Base-by-base conservation (phyloP, 495 filamentous ascomycete species). In the Aspergillus affinis region DNA sequence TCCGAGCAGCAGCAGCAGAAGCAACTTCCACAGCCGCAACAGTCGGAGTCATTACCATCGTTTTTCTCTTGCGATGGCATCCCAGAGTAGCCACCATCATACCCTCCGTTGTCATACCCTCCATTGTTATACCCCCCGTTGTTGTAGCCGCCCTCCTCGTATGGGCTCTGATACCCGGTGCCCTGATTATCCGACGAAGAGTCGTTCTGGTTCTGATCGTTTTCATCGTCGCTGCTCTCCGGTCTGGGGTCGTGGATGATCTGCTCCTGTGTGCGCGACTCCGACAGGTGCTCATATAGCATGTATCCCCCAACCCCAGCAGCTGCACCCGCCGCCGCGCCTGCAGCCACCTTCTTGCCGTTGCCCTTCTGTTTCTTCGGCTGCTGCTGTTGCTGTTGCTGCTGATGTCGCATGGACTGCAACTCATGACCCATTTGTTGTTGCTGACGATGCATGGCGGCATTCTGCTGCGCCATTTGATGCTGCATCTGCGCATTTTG, bases 401-500 rank as follows among this genome's bases (percentile, higher is more conserved):
- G 50, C 18, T 21, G n/a, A 12, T 20, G 23, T 36, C 30, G 1
- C 36, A 55, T 13, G 23, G 10, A 10, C 32, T 55, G 53, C 18
- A 55, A 15, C 20, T 55, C 53, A n/a, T 55, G 53, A 23, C 20
- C 20, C n/a, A 55, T 9, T 10, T 21, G 53, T 12, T 9, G 19
- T n/a, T 45, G 23, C 36, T 55, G 53, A 18, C 45, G 32, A 30
- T 55, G 53, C 53, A 55, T 55, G 6, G 52, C 52, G 17, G 36
- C 29, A 32, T 54, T 32, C 27, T 54, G 27, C 51, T 41, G 29
- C 1, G 51, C 51, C 51, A 54, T 32, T 19, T 54, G 51, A 7
- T 19, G 4, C 51, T 54, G 51, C 51, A 54, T 44, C 51, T 54
- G 51, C 17, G 51, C 51, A 19, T 54, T 55, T 8, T 55, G 53